Evolutionary conservation across 2,329 filamentous ascomycete genomes (phyloP).

Genomic region (Emericellopsis atlantica): DNA sequence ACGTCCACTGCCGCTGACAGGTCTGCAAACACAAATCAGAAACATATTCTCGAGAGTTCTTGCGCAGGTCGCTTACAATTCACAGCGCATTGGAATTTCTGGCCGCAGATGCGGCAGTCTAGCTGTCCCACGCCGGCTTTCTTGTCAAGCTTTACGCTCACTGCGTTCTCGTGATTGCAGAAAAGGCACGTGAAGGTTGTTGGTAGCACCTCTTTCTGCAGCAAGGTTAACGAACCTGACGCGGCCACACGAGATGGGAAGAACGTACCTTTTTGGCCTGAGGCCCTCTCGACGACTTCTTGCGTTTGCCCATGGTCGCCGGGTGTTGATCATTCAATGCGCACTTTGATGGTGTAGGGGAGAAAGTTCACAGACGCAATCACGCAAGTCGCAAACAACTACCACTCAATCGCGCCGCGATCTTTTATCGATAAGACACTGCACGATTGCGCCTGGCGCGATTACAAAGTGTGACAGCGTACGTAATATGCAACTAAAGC

Average conservation of each 20-base stretch:
- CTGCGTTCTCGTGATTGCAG: slow-evolving; percentile 93
- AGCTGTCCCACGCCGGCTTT: slow-evolving; percentile 78
- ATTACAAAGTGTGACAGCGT: too few relatives aligned
- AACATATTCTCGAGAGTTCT: not conserved
- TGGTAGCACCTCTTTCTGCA: slow-evolving; percentile 57
- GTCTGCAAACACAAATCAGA: slow-evolving; percentile 41
- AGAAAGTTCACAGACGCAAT: not conserved
- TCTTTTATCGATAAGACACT: too few relatives aligned
- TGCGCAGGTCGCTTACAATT: slow-evolving; percentile 53
- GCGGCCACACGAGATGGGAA: too few relatives aligned
- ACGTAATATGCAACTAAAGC: too few relatives aligned
- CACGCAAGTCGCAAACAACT: too few relatives aligned
- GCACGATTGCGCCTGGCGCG: too few relatives aligned
- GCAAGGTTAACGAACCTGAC: not conserved
- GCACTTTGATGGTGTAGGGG: too few relatives aligned
- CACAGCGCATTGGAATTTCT: slow-evolving; percentile 84
- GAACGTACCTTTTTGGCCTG: slow-evolving; percentile 63
- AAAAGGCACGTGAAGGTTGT: slow-evolving; percentile 94
- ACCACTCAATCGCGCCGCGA: too few relatives aligned
- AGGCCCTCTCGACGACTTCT: slow-evolving; percentile 78
- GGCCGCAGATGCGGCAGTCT: slow-evolving; percentile 84
- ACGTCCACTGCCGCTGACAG: slow-evolving; percentile 88
- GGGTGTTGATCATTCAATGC: too few relatives aligned
- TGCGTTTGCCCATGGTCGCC: slow-evolving; percentile 70
- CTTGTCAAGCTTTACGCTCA: slow-evolving; percentile 86